phyloP scores from a whole-genome alignment of 352 stramenopile genomes.

The Aphanomyces cochlioides region DNA sequence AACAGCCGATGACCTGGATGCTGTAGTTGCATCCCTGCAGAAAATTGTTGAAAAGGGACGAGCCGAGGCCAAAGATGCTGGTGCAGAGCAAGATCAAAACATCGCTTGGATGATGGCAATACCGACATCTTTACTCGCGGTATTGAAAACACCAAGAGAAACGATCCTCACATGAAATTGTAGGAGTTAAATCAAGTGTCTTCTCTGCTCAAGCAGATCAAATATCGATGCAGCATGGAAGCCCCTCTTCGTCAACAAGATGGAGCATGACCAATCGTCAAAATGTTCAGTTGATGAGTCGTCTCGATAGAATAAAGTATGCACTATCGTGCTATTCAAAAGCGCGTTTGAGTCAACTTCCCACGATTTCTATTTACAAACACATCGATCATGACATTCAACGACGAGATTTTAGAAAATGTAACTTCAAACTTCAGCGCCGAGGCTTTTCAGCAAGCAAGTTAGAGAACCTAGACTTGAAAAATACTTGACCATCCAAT shows the following conservation, averaged over 20 bases:
- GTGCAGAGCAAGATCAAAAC: background rate
- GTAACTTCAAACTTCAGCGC: no score
- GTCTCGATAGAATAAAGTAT: background rate
- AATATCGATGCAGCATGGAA: background rate
- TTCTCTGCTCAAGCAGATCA: background rate
- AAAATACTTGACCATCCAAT: no score
- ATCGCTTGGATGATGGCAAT: conserved; percentile 11
- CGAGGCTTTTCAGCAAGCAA: no score
- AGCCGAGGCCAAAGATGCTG: conserved; percentile 9
- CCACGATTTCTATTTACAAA: no score
- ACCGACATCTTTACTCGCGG: background rate
- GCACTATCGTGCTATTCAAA: background rate
- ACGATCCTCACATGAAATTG: background rate
- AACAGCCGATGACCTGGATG: background rate
- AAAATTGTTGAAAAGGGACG: background rate
- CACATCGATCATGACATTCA: no score
- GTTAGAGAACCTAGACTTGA: no score
- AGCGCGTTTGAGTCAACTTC: no score
- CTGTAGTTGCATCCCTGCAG: background rate
- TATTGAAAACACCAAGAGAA: background rate
- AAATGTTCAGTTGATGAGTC: background rate
- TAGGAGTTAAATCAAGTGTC: background rate
- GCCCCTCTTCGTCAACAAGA: background rate
- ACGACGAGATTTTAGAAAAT: no score
- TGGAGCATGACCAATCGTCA: background rate